Evolutionary conservation across 768 basidiomycete genomes (phyloP).

Genomic region (Termitomyces sp.): DNA sequence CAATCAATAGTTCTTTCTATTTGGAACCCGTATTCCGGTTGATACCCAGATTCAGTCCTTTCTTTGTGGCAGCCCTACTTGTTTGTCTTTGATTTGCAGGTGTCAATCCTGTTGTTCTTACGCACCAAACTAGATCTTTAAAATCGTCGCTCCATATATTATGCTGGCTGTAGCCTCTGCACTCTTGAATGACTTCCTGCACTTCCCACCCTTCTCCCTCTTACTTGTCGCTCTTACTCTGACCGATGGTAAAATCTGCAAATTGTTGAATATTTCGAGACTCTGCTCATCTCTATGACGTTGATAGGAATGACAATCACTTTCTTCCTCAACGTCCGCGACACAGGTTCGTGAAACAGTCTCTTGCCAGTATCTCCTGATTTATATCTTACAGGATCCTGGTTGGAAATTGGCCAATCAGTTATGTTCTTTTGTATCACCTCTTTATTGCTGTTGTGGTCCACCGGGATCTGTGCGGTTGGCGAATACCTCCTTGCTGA

Average conservation of each 20-base stretch:
- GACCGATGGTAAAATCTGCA: slow-evolving; percentile 48
- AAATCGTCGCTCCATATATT: slow-evolving; percentile 76
- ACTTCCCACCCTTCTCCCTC: slow-evolving; percentile 74
- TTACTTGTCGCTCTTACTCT: slow-evolving; percentile 73
- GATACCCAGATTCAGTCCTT: slow-evolving; percentile 81
- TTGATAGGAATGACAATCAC: slow-evolving; percentile 71
- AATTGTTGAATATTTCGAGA: not conserved
- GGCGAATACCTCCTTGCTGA: slow-evolving; percentile 71
- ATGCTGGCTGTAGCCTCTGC: slow-evolving; percentile 68
- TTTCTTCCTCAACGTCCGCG: slow-evolving; percentile 80
- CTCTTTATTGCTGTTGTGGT: slow-evolving; percentile 63
- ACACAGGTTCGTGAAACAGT: slow-evolving; percentile 46
- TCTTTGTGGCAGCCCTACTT: slow-evolving; percentile 71
- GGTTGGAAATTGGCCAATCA: slow-evolving; percentile 86
- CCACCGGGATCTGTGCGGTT: slow-evolving; percentile 65
- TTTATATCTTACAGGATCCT: slow-evolving; percentile 47
- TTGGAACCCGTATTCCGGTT: slow-evolving; percentile 84
- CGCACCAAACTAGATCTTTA: slow-evolving; percentile 53
- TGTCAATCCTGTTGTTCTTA: not conserved
- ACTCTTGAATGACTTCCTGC: slow-evolving; percentile 57
- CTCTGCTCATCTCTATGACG: slow-evolving; percentile 4
- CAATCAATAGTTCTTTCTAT: slow-evolving; percentile 61
- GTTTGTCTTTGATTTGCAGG: slow-evolving; percentile 28
- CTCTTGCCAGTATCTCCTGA: not conserved
- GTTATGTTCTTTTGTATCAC: slow-evolving; percentile 71